Conservation (phyloP, 2,329 filamentous ascomycete genomes). For the Mycosphaerelloides madeirae region DNA sequence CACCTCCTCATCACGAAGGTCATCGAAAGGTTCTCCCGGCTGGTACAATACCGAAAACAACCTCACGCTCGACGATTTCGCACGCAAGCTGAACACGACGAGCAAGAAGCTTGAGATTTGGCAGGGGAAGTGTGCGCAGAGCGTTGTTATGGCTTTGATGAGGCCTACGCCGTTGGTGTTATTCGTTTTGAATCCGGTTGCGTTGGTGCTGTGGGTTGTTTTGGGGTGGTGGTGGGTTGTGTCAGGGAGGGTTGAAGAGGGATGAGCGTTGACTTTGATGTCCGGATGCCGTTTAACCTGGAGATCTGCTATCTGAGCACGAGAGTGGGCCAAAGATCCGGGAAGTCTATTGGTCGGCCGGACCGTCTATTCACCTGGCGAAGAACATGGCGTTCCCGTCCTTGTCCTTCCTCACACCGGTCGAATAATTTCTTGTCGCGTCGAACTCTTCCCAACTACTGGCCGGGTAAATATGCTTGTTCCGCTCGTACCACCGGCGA, state of each 20-base stretch:
- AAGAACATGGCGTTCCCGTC: constrained; percentile 88
- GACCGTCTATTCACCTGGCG: constrained; percentile 8
- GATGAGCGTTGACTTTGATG: neutral
- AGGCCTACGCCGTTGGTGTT: constrained; percentile 28
- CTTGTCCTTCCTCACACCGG: constrained; percentile 71
- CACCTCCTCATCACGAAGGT: constrained; percentile 4
- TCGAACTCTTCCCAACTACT: constrained; percentile 96
- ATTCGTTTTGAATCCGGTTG: constrained; percentile 29
- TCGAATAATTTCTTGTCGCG: constrained; percentile 77
- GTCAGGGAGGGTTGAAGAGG: neutral
- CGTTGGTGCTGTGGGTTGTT: constrained; percentile 22
- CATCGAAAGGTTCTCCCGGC: constrained; percentile 15
- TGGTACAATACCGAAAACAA: constrained; percentile 28
- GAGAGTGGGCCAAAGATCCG: no score
- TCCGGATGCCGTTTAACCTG: neutral
- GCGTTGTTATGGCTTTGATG: constrained; percentile 30
- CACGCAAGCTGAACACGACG: constrained; percentile 21
- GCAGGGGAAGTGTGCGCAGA: constrained; percentile 25
- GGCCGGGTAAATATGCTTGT: constrained; percentile 97
- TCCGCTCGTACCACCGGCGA: constrained; percentile 91
- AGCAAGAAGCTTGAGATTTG: constrained; percentile 25
- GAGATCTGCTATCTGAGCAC: neutral
- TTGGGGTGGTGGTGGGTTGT: constrained; percentile 19
- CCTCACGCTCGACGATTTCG: constrained; percentile 29
- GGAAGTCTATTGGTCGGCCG: no score